Percentiles rank a stretch among this genome's conserved stretches.
phyloP scores from a whole-genome alignment of 257 asterid genomes.

The Penstemon newberryi region DNA sequence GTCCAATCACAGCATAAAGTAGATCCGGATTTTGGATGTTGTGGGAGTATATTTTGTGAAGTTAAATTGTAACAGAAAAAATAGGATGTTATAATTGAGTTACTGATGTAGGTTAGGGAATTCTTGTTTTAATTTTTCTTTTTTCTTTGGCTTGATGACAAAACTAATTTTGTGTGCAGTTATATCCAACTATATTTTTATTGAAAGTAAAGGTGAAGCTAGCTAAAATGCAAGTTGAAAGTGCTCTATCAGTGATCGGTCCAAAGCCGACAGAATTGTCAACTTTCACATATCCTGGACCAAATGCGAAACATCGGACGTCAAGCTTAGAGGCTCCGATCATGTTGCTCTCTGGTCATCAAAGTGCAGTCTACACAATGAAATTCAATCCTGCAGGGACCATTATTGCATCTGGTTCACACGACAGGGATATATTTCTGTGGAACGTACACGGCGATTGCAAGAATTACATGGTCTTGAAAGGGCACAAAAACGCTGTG shows the following conservation, averaged over 20 bases:
- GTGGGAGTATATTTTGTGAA: too few species aligned
- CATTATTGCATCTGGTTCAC: constrained; percentile 88
- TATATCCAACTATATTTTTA: neutral
- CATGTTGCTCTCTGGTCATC: constrained; percentile 88
- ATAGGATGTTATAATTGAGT: too few species aligned
- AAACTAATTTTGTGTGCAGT: constrained; percentile 6
- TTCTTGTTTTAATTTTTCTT: too few species aligned
- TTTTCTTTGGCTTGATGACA: constrained; percentile 2
- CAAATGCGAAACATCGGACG: constrained; percentile 65
- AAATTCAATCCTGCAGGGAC: constrained; percentile 92
- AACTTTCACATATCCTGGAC: constrained; percentile 42
- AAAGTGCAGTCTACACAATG: constrained; percentile 86
- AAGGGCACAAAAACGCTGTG: constrained; percentile 96
- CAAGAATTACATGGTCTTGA: constrained; percentile 83
- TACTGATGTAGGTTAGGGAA: too few species aligned
- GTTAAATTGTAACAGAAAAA: too few species aligned
- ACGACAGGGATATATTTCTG: constrained; percentile 84
- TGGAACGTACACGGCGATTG: constrained; percentile 90
- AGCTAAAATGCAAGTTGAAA: constrained; percentile 75
- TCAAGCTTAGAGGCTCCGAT: constrained; percentile 91
- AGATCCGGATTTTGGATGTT: too few species aligned
- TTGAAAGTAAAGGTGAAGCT: constrained; percentile 21
- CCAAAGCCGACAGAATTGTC: constrained; percentile 82
- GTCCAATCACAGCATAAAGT: too few species aligned
- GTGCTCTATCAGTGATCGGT: constrained; percentile 81